A percentile compares a stretch with the other conserved stretches of the same genome.
Conservation (phyloP, 164 flowering plant species). For the Annona squamosa region DNA sequence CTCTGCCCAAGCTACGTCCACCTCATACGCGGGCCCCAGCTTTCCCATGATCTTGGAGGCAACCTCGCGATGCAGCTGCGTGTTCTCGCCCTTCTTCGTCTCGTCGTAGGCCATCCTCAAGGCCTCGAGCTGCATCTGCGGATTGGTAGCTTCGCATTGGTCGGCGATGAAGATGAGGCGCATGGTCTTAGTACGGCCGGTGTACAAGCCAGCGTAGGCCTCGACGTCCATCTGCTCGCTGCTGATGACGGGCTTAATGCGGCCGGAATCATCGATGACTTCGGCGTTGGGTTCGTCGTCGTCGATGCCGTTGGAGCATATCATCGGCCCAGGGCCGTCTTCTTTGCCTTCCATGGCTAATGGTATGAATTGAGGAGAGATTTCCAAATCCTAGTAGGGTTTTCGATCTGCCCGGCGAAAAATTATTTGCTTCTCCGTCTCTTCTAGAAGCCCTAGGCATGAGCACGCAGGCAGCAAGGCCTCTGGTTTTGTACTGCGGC, state of each 20-base stretch:
- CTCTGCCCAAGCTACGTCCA: conserved; percentile 64
- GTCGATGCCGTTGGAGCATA: conserved; percentile 42
- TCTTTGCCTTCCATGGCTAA: conserved; percentile 50
- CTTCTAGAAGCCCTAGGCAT: neutral
- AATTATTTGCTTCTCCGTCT: neutral
- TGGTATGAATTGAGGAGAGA: neutral
- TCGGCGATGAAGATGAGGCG: conserved; percentile 84
- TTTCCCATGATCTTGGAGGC: conserved; percentile 69
- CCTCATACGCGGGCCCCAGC: conserved; percentile 50
- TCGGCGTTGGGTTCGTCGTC: conserved; percentile 27
- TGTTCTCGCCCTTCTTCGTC: conserved; percentile 85
- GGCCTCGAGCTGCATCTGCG: conserved; percentile 71
- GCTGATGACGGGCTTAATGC: conserved; percentile 45
- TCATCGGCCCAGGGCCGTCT: conserved; percentile 30
- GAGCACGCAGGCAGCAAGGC: too few species aligned
- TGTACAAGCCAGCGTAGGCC: conserved; percentile 70
- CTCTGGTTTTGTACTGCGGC: too few species aligned
- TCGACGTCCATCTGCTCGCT: conserved; percentile 84
- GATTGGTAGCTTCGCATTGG: conserved; percentile 32
- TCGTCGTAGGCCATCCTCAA: conserved; percentile 86
- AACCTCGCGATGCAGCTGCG: conserved; percentile 61
- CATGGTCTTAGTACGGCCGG: conserved; percentile 69
- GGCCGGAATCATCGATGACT: neutral
- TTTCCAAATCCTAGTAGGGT: neutral
- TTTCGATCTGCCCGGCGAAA: neutral